These are phyloP conservation scores for Dendrobium huoshanense DNA, from an alignment of 106 monocot species.

Conservation along the genomic window DNA sequence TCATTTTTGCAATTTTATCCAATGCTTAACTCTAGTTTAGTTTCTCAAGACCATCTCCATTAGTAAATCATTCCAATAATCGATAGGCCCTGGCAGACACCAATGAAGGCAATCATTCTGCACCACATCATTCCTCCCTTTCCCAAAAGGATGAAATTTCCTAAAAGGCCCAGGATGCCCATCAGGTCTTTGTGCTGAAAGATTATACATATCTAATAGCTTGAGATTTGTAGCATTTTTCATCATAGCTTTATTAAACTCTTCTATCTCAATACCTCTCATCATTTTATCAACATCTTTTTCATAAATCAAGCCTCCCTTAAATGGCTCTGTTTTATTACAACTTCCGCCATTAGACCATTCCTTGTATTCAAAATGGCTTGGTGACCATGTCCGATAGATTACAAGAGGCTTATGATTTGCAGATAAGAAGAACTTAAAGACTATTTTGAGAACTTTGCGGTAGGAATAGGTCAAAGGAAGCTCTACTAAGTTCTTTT, in stretches of 20 bases:
- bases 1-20: too few relatives aligned
- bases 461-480: conserved; percentile 31
- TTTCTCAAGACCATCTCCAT: too few relatives aligned
- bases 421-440: conserved; percentile 22
- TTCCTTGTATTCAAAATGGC: conserved; percentile 13
- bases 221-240: conserved; percentile 75
- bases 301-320: conserved; percentile 57
- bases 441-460: conserved; percentile 26
- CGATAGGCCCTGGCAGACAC: conserved; percentile 82
- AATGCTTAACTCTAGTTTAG: too few relatives aligned
- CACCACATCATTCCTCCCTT: conserved; percentile 28
- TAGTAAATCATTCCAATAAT: conserved; percentile 47
- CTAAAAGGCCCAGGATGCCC: conserved; percentile 87
- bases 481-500: conserved; percentile 22
- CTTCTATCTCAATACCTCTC: neutral
- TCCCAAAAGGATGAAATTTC: conserved; percentile 44
- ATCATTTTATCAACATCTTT: conserved; percentile 41
- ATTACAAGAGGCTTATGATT: conserved; percentile 29
- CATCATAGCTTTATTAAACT: conserved; percentile 22
- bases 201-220: conserved; percentile 8
- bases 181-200: conserved; percentile 34
- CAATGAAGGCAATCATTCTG: conserved; percentile 91
- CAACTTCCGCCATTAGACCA: conserved; percentile 51
- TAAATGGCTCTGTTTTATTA: conserved; percentile 56
- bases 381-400: conserved; percentile 34